Evolutionary conservation across 2,329 filamentous ascomycete species (phyloP).

Genomic region (Talaromyces amestolkiae): DNA sequence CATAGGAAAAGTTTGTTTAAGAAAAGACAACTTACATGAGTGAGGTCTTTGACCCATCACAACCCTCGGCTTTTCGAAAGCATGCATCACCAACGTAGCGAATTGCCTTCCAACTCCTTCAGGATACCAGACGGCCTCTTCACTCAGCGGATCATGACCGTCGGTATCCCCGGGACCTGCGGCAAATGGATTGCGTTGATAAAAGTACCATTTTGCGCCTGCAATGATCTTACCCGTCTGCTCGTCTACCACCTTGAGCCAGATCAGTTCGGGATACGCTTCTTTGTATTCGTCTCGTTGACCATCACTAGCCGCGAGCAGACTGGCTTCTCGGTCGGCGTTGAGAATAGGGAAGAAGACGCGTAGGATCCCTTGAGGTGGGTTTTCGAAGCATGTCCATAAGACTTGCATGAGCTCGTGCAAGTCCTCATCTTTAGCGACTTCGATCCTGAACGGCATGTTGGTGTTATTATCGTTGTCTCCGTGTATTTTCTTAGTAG

Average conservation of each 20-base stretch:
- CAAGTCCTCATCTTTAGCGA: conserved; percentile 15
- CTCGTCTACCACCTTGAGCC: conserved; percentile 13
- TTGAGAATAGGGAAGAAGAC: conserved; percentile 14
- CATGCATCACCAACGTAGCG: conserved; percentile 11
- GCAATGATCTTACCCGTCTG: conserved; percentile 5
- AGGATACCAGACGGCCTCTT: conserved; percentile 15
- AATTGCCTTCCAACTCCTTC: conserved; percentile 11
- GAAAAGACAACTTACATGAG: conserved; percentile 4
- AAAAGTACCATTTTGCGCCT: conserved; percentile 17
- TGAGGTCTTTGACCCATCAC: conserved; percentile 6
- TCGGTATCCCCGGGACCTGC: background rate
- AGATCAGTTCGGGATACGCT: conserved; percentile 9
- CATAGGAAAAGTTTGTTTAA: no score
- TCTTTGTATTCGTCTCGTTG: conserved; percentile 14
- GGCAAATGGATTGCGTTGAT: conserved; percentile 13
- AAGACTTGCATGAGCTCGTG: conserved; percentile 1
- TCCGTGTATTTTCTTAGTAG: no score
- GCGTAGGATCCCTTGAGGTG: conserved; percentile 5
- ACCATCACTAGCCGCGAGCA: background rate
- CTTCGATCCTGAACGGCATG: conserved; percentile 13
- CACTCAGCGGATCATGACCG: background rate
- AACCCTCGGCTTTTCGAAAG: conserved; percentile 10
- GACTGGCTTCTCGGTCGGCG: conserved; percentile 13
- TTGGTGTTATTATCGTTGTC: background rate
- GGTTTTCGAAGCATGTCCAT: conserved; percentile 15